Evolutionary conservation across 1,284 basidiomycete species (phyloP), one percentile per base, ranked within the genome.

Genomic region (Takashimella koratensis): DNA sequence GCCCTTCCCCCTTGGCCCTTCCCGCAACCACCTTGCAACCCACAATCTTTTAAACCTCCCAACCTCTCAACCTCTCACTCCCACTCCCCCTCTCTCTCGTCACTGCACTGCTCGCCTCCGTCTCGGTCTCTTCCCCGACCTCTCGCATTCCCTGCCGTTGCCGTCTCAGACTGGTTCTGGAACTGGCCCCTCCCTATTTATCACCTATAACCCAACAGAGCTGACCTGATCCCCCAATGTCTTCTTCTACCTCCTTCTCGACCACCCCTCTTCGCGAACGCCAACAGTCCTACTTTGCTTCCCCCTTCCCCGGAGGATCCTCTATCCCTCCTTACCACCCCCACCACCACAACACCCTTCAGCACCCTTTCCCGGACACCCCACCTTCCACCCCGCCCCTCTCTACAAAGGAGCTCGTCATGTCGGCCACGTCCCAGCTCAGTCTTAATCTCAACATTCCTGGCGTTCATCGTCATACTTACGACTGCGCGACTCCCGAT

Each of bases 191-290:
- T n/a, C n/a, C n/a, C n/a, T n/a, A n/a, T n/a, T n/a, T n/a, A n/a
- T n/a, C n/a, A n/a, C n/a, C n/a, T n/a, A n/a, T n/a, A n/a, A n/a
- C n/a, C n/a, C n/a, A n/a, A n/a, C n/a, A n/a, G n/a, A n/a, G n/a
- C n/a, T n/a, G n/a, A 8, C 10, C 30, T 36, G 30, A 36, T 36
- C 22, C 42, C 42, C 27, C 49, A 27, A 20, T 45, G 43, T 43
- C 47, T 47, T 47, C 52, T 45, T 40, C 46, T 40, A 44, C 24
- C 41, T 53, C 52, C 47, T 36, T 36, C 10, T 36, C 30, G 16
- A 36, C 8, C 16, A 36, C 8, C 30, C 16, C 30, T 8, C 16
- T 16, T 36, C 30, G 30, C 16, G 30, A 16, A 36, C 30, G 30
- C 16, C 30, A 8, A 36, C 30, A 36, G 30, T 36, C 30, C 10